Evolutionary conservation across 495 filamentous ascomycete species (phyloP).

Genomic region (Penicillium bialowiezense): DNA sequence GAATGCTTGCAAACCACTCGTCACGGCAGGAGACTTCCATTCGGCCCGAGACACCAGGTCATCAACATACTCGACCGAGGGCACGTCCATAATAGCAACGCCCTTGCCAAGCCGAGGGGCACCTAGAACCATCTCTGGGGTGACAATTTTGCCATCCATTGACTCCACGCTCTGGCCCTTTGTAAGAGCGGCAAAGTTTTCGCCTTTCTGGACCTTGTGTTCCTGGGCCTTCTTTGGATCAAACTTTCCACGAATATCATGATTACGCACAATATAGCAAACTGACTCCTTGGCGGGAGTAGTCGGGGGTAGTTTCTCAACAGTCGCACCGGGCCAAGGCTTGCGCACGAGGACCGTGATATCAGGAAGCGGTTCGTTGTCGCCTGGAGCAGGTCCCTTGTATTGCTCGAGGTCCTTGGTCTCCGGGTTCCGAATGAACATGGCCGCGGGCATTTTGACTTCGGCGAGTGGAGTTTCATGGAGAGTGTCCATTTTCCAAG

Average conservation of each 20-base stretch:
- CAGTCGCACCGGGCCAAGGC: slow-evolving; percentile 77
- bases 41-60: slow-evolving; percentile 66
- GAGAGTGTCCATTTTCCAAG: slow-evolving; percentile 69
- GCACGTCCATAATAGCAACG: slow-evolving; percentile 78
- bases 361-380: slow-evolving; percentile 48
- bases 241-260: slow-evolving; percentile 79
- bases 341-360: slow-evolving; percentile 71
- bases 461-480: slow-evolving; percentile 60
- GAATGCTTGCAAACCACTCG: slow-evolving; percentile 62
- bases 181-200: slow-evolving; percentile 52
- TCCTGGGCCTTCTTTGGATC: slow-evolving; percentile 55
- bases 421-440: slow-evolving; percentile 64
- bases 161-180: slow-evolving; percentile 54
- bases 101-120: slow-evolving; percentile 55
- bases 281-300: slow-evolving; percentile 61
- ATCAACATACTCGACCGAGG: slow-evolving; percentile 63
- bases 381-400: slow-evolving; percentile 58
- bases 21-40: slow-evolving; percentile 65
- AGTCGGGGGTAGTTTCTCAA: slow-evolving; percentile 63
- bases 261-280: slow-evolving; percentile 79
- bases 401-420: slow-evolving; percentile 68
- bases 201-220: slow-evolving; percentile 53
- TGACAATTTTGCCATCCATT: slow-evolving; percentile 55
- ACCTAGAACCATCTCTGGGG: slow-evolving; percentile 65
- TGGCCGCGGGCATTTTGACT: slow-evolving; percentile 62